Evolutionary conservation across 2,329 filamentous ascomycete genomes (phyloP), one percentile per base, ranked within the genome.

Genomic region (Xylaria hypoxylon): DNA sequence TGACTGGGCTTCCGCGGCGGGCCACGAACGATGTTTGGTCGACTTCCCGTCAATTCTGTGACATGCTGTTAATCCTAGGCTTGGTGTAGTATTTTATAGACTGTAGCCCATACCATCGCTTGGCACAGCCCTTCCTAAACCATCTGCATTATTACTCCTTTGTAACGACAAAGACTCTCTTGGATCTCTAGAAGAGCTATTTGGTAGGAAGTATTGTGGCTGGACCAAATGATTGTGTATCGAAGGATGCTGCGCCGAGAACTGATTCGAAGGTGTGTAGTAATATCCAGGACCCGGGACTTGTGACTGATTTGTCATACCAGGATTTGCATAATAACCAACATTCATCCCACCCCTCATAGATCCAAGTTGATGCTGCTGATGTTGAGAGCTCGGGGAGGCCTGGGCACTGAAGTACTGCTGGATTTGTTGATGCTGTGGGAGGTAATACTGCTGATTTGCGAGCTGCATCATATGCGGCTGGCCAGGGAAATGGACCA

Each of bases 1-100:
- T 90, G 87, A 66, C 85, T 83, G 65, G 88, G 85, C 68, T 87
- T 87, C 66, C 85, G 79, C 2, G 85, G 85, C 1, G 85, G 85
- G 1, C 85, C 85, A 63, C 85, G 81, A 28, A 86, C 84, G 47
- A 84, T 75, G 15, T 79, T 82, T 31, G 80, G 80, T 59, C 77
- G 78, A 57, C 70, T 73, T 22, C 77, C 75, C 50, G 73, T 71
- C 5, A 76, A 73, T 62, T 70, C 79, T 81, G 56, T 5, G 35
- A 51, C 64, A 53, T 24, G 33, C 59, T 59, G 62, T 66, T 51
- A 51, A 64, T 48, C 55, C 31, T 42, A 52, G 40, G 13, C 22
- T 59, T 13, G 6, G 17, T 50, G 11, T 4, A 19, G 15, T 22
- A 26, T 47, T 15, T 33, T 48, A 24, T 44, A 61, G 19, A 17